Base-by-base conservation (phyloP, 2,329 filamentous ascomycete genomes). In the Sporothrix euskadiensis region DNA sequence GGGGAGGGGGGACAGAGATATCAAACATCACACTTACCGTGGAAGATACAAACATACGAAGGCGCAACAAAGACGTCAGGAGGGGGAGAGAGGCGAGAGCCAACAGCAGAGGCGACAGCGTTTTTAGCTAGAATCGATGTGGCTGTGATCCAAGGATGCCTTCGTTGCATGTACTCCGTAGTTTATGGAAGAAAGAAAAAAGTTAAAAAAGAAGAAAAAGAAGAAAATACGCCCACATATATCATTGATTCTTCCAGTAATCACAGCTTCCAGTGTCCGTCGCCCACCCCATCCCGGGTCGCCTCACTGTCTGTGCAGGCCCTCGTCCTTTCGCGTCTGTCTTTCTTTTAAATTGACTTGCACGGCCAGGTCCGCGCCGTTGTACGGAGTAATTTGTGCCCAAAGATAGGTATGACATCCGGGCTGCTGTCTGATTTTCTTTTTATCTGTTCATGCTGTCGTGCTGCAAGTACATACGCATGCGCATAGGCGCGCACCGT, bases 321-420 rank as follows among this genome's bases (percentile, higher is more conserved):
- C n/a, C 14, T 59, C 56, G 56, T 19, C 30, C 30, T 35, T 59
- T 14, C 30, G 30, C 56, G 7, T 5, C 19, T 59, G 30, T 35
- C 32, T 32, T 26, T 22, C 6, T 19, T 9, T 26, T 59, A 14
- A 14, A 19, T 30, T 35, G 16, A 19, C 14, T 32, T 14, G 30
- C 30, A 59, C 14, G 8, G 32, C 2, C 26, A 35, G 56, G 56
- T n/a, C n/a, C 35, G n/a, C 35, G n/a, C n/a, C 22, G 59, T 65
- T 44, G n/a, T 26, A 26, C 26, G 26, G 26, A 26, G 26, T 26
- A 26, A 2, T 65, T 41, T 65, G n/a, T 44, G 59, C n/a, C 59
- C 59, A 41, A 65, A 65, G 59, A 44, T 65, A 65, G 59, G 26
- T n/a, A 44, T 44, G 39, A 44, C 12, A 44, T 65, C 35, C 59